A percentile compares a stretch with the other conserved stretches of the same genome.
phyloP scores from a whole-genome alignment of 2,329 filamentous ascomycete genomes.

The Zasmidium angulare region DNA sequence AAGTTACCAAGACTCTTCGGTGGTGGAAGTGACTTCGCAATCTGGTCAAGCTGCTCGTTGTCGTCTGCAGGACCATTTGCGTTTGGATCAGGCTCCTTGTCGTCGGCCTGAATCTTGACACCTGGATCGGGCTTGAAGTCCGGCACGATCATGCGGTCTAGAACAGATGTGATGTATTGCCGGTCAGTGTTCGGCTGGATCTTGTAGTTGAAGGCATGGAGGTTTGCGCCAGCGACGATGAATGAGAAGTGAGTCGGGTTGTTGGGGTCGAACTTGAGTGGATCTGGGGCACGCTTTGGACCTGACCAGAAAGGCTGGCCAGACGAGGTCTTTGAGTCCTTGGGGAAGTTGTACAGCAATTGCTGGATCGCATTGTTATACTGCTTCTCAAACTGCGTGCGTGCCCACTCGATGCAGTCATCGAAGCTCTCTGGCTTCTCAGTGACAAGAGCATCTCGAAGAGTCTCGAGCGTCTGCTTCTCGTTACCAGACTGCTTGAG shows the following conservation, averaged over 20 bases:
- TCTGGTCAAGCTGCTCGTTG: constrained; percentile 69
- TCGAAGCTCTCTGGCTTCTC: constrained; percentile 91
- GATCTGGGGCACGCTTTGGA: constrained; percentile 91
- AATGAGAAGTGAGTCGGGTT: constrained; percentile 88
- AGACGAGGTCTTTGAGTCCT: constrained; percentile 82
- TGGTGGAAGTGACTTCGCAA: constrained; percentile 71
- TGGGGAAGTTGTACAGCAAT: constrained; percentile 94
- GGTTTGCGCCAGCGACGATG: constrained; percentile 80
- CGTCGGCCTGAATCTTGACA: constrained; percentile 95
- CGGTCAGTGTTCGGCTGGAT: constrained; percentile 71
- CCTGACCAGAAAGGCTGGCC: constrained; percentile 97
- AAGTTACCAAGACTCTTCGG: constrained; percentile 82
- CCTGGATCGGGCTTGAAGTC: constrained; percentile 88
- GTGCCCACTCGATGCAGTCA: constrained; percentile 95
- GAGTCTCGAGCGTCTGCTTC: constrained; percentile 86
- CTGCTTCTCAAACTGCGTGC: constrained; percentile 90
- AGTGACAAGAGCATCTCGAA: constrained; percentile 85
- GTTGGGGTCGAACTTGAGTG: constrained; percentile 81
- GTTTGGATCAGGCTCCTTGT: constrained; percentile 93
- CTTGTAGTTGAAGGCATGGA: constrained; percentile 97
- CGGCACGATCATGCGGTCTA: constrained; percentile 91
- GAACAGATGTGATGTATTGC: constrained; percentile 71
- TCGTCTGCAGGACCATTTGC: constrained; percentile 63
- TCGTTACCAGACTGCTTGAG: constrained; percentile 93
- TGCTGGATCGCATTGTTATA: constrained; percentile 97